Percentiles rank a stretch among this genome's conserved stretches.
Conservation (phyloP, 345 rosid species). For the Bretschneidera sinensis region DNA sequence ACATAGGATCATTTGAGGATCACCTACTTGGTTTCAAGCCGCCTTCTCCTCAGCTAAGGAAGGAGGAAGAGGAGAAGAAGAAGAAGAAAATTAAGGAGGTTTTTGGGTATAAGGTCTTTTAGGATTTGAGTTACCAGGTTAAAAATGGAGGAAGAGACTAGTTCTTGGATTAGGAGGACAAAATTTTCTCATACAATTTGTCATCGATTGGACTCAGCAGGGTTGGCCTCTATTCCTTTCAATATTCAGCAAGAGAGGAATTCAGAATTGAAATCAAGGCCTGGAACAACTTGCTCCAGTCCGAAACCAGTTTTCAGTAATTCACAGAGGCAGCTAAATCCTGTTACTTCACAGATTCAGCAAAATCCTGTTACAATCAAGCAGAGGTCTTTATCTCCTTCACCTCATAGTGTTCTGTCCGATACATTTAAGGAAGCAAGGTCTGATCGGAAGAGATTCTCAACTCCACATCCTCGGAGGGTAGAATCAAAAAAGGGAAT, state of each 20-base stretch:
- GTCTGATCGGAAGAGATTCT: conserved; percentile 64
- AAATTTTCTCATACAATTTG: conserved; percentile 86
- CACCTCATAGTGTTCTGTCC: conserved; percentile 50
- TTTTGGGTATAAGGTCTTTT: conserved; percentile 15
- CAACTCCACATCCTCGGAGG: conserved; percentile 74
- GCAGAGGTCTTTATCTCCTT: conserved; percentile 82
- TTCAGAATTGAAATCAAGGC: conserved; percentile 41
- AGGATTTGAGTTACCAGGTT: conserved; percentile 16
- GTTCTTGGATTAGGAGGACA: conserved; percentile 88
- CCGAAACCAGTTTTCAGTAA: conserved; percentile 21
- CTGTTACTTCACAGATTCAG: conserved; percentile 35
- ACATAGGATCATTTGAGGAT: conserved; percentile 14
- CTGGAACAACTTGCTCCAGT: conserved; percentile 20
- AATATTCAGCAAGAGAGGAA: conserved; percentile 30
- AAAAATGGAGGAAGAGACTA: conserved; percentile 65
- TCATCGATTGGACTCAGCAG: conserved; percentile 66
- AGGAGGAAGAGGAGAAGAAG: conserved; percentile 16
- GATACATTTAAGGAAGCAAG: conserved; percentile 88
- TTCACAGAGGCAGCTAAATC: conserved; percentile 24
- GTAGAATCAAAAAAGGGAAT: conserved; percentile 42
- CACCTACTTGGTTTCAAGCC: conserved; percentile 15
- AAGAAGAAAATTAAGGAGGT: conserved; percentile 9
- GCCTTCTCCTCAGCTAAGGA: conserved; percentile 19
- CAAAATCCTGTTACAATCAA: conserved; percentile 45
- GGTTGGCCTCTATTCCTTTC: conserved; percentile 44